phyloP scores from a whole-genome alignment of 2,329 filamentous ascomycete species.

The Fusarium verrucosum region DNA sequence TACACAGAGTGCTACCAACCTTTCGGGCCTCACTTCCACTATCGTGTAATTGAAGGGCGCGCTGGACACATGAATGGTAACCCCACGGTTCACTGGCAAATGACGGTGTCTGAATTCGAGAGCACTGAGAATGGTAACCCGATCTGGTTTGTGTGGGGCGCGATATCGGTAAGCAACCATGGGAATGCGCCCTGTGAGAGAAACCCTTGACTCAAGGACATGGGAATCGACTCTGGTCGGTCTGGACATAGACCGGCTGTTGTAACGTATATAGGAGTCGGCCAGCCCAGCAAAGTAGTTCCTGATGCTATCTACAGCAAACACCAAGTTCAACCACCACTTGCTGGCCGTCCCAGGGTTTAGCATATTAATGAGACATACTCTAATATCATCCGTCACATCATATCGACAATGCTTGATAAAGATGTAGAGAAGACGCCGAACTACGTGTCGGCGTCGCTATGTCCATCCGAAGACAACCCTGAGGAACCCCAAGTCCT shows the following conservation, averaged over 20 bases:
- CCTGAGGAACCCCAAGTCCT: constrained; percentile 16
- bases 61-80: not conserved
- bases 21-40: not conserved
- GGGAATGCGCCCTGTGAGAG: constrained; percentile 18
- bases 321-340: not conserved
- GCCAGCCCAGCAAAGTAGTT: not conserved
- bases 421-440: constrained; percentile 36
- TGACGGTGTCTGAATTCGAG: constrained; percentile 3
- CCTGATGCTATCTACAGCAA: not conserved
- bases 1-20: not conserved
- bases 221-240: not conserved
- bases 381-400: constrained; percentile 1
- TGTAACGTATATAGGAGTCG: constrained; percentile 31
- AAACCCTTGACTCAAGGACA: constrained; percentile 14
- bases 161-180: constrained; percentile 33
- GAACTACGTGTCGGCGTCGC: constrained; percentile 5
- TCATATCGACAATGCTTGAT: constrained; percentile 31
- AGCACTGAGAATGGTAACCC: constrained; percentile 12
- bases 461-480: not conserved
- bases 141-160: constrained; percentile 31
- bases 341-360: not conserved
- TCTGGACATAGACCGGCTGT: not conserved
- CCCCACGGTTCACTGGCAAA: constrained; percentile 8
- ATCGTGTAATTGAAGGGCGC: constrained; percentile 16
- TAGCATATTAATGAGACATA: constrained; percentile 16